Percentiles rank a stretch among this genome's conserved stretches.
These are phyloP conservation scores for Leccinum ochraceum DNA, from an alignment of 768 basidiomycete species.

Conservation along the genomic window DNA sequence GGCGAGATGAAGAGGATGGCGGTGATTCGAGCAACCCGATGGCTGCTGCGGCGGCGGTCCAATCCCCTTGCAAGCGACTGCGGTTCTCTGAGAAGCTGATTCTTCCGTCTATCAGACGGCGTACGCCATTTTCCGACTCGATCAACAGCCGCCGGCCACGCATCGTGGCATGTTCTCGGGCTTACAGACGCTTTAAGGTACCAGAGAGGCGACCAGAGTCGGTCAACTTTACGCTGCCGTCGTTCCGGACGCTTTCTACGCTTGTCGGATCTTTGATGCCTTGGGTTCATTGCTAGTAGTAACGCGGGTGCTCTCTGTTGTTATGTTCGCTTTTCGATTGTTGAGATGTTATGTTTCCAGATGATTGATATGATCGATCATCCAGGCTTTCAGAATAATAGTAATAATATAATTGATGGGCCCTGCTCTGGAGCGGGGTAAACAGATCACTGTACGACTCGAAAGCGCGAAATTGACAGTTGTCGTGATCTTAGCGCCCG, in stretches of 20 bases:
- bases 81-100: conserved; percentile 20
- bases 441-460: too few species aligned
- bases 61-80: conserved; percentile 22
- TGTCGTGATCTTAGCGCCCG: not conserved
- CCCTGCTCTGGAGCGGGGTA: not conserved
- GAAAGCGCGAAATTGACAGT: too few species aligned
- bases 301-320: not conserved
- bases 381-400: not conserved
- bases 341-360: not conserved
- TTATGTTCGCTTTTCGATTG: not conserved
- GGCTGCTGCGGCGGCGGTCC: not conserved
- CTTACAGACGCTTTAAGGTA: conserved; percentile 13
- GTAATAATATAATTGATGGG: not conserved
- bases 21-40: conserved; percentile 8
- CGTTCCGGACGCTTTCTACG: conserved; percentile 32
- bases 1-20: conserved; percentile 22
- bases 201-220: conserved; percentile 18
- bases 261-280: conserved; percentile 35
- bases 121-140: conserved; percentile 16
- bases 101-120: conserved; percentile 11
- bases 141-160: conserved; percentile 20
- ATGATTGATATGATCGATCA: not conserved
- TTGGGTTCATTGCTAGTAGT: conserved; percentile 26
- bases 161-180: conserved; percentile 12
- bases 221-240: conserved; percentile 34